These are phyloP conservation scores for Tephrocybe rancida DNA, from an alignment of 768 basidiomycete species.

Conservation along the genomic window DNA sequence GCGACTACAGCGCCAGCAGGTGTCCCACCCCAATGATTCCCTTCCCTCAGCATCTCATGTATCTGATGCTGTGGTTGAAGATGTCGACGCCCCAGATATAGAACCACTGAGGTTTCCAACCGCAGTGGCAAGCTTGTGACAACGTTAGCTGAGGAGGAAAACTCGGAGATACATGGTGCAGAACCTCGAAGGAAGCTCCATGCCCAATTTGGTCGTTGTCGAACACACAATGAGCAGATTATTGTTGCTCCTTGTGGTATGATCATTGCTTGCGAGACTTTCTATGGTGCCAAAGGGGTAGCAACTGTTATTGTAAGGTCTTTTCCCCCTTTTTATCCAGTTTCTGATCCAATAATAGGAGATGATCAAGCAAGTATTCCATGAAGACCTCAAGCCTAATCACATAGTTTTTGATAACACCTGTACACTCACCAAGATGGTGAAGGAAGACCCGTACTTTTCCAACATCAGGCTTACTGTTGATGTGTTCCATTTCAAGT, in stretches of 20 bases:
- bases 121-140: too few species aligned
- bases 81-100: too few species aligned
- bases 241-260: constrained; percentile 35
- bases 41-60: too few species aligned
- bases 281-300: constrained; percentile 30
- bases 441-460: constrained; percentile 17
- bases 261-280: constrained; percentile 29
- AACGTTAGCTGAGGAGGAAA: too few species aligned
- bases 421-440: constrained; percentile 3
- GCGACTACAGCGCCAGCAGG: too few species aligned
- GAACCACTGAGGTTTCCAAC: too few species aligned
- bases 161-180: too few species aligned
- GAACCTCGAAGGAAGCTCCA: constrained; percentile 22
- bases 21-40: too few species aligned
- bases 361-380: constrained; percentile 22
- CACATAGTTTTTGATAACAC: constrained; percentile 32
- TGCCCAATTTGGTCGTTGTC: constrained; percentile 27
- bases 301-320: constrained; percentile 1
- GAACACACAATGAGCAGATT: constrained; percentile 37
- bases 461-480: constrained; percentile 26
- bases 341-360: constrained; percentile 21
- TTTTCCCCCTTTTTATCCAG: not conserved
- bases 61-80: too few species aligned
- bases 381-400: constrained; percentile 15
- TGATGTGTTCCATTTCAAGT: constrained; percentile 38